These are phyloP conservation scores for Alternaria sp. DNA, from an alignment of 2,329 filamentous ascomycete species.

Conservation along the genomic window DNA sequence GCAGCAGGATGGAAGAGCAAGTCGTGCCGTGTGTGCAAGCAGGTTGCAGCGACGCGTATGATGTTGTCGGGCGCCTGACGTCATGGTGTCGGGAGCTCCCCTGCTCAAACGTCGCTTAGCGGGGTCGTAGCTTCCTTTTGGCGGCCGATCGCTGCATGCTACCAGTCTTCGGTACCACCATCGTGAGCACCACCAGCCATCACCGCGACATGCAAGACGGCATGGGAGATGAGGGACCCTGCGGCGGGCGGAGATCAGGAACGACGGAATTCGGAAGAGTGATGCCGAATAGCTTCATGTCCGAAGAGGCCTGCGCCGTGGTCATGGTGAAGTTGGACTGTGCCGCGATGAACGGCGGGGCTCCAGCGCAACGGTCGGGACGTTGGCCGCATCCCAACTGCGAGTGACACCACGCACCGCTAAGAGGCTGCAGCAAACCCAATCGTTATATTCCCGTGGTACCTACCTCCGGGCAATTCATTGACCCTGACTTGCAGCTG, in stretches of 20 bases:
- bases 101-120: constrained; percentile 20
- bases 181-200: constrained; percentile 4
- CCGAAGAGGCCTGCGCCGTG: not conserved
- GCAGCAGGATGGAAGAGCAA: constrained; percentile 31
- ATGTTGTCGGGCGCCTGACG: constrained; percentile 8
- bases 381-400: constrained; percentile 11
- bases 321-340: not conserved
- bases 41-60: constrained; percentile 11
- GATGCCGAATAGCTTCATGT: constrained; percentile 4
- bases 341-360: constrained; percentile 7
- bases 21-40: constrained; percentile 19
- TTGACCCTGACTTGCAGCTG: not conserved
- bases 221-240: constrained; percentile 12
- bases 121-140: constrained; percentile 12
- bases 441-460: not conserved
- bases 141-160: constrained; percentile 14
- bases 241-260: constrained; percentile 11
- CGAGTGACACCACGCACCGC: constrained; percentile 8
- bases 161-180: constrained; percentile 12
- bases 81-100: constrained; percentile 10
- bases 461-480: not conserved
- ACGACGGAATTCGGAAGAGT: constrained; percentile 1
- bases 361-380: constrained; percentile 13
- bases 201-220: not conserved
- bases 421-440: constrained; percentile 5